These are phyloP conservation scores for Candida methanosorbosa DNA, from an alignment of 805 yeast genomes.

Conservation along the genomic window DNA sequence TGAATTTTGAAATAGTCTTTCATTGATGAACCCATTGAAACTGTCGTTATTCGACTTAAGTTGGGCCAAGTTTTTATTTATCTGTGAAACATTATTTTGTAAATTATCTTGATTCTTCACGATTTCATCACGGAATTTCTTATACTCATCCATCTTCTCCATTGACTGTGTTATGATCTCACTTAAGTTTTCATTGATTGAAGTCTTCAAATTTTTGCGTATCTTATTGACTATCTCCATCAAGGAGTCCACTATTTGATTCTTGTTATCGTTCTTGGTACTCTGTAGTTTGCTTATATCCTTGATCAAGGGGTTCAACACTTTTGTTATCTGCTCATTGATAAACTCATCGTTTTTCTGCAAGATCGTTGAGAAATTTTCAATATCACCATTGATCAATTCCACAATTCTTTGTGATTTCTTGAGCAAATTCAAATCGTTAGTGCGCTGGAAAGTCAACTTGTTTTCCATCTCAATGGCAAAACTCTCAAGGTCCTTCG, in stretches of 20 bases:
- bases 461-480: not conserved
- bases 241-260: not conserved
- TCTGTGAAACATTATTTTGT: too few species aligned
- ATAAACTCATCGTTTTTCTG: constrained; percentile 7
- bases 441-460: not conserved
- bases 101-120: too few species aligned
- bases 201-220: not conserved
- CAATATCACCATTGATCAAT: constrained; percentile 19
- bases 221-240: not conserved
- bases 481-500: constrained; percentile 7
- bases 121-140: too few species aligned
- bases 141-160: too few species aligned
- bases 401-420: constrained; percentile 14
- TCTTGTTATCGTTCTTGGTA: constrained; percentile 2
- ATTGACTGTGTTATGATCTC: constrained; percentile 2
- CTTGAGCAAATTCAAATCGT: not conserved
- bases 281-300: constrained; percentile 4
- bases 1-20: constrained; percentile 2
- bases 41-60: constrained; percentile 1
- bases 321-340: constrained; percentile 7
- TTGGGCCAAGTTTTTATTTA: too few species aligned
- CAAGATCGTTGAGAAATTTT: constrained; percentile 13
- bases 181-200: constrained; percentile 5
- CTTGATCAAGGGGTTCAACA: constrained; percentile 8
- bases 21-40: constrained; percentile 6